These are phyloP conservation scores for Talaromyces albobiverticillius DNA, from an alignment of 2,329 filamentous ascomycete species.

Conservation along the genomic window DNA sequence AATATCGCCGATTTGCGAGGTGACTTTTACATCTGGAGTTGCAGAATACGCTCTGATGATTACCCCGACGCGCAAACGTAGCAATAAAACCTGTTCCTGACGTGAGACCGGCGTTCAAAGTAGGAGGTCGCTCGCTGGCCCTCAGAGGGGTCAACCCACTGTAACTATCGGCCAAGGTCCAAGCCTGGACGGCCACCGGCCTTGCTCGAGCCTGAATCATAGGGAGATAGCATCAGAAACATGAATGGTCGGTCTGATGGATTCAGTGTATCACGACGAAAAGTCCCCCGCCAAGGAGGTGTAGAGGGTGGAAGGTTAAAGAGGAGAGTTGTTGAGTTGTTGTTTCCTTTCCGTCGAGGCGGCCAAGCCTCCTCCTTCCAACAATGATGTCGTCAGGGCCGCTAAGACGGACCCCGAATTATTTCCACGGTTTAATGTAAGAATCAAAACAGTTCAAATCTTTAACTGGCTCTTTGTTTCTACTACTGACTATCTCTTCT, in stretches of 20 bases:
- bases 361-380: neutral
- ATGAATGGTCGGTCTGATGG: neutral
- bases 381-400: neutral
- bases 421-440: neutral
- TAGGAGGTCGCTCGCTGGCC: neutral
- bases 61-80: slow-evolving; percentile 29
- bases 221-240: slow-evolving; percentile 3
- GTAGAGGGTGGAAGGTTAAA: neutral
- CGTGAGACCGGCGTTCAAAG: slow-evolving; percentile 12
- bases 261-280: neutral
- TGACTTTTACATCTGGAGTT: slow-evolving; percentile 8
- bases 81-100: slow-evolving; percentile 32
- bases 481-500: neutral
- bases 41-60: slow-evolving; percentile 19
- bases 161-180: slow-evolving; percentile 37
- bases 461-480: neutral
- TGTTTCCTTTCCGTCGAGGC: too few species aligned
- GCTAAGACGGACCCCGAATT: neutral
- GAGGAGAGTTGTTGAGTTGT: neutral
- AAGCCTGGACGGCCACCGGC: slow-evolving; percentile 38
- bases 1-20: slow-evolving; percentile 49
- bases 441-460: neutral
- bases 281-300: neutral
- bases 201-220: slow-evolving; percentile 39
- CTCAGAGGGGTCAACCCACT: slow-evolving; percentile 27